These are phyloP conservation scores for Gentiana dahurica DNA, from an alignment of 257 asterid species.

Conservation along the genomic window DNA sequence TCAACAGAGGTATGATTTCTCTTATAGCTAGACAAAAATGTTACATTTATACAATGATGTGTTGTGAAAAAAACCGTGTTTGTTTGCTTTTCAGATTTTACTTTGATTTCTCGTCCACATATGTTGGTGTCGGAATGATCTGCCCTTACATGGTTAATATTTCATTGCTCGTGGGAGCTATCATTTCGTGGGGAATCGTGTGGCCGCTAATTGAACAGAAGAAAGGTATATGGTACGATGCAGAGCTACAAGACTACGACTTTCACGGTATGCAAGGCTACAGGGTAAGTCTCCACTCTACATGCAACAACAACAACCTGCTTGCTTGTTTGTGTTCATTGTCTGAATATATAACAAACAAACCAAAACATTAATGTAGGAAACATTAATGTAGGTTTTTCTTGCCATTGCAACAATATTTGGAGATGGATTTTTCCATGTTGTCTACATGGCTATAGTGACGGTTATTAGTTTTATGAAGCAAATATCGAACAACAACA, in stretches of 20 bases:
- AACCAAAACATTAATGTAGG: too few species aligned
- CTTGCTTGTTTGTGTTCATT: too few species aligned
- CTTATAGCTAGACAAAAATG: too few species aligned
- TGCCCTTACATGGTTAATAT: constrained; percentile 62
- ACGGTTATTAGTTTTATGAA: constrained; percentile 13
- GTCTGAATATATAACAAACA: too few species aligned
- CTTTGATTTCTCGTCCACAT: constrained; percentile 62
- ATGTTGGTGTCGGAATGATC: constrained; percentile 73
- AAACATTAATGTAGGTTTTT: constrained; percentile 27
- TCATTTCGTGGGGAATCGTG: constrained; percentile 54
- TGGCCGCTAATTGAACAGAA: constrained; percentile 49
- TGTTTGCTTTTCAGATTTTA: constrained; percentile 27
- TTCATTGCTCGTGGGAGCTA: constrained; percentile 48
- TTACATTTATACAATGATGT: too few species aligned
- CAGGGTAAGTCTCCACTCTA: constrained; percentile 19
- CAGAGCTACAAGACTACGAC: constrained; percentile 17
- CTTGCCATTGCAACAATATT: constrained; percentile 67
- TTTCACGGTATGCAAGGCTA: constrained; percentile 72
- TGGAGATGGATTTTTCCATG: constrained; percentile 74
- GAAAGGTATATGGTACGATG: constrained; percentile 47
- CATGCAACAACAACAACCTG: too few species aligned
- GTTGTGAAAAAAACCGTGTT: neutral
- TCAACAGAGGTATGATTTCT: constrained; percentile 17
- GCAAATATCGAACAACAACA: neutral
- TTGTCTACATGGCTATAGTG: constrained; percentile 34